These are phyloP conservation scores for Paramecium pentaurelia DNA, from an alignment of 73 alveolate genomes.

Conservation along the genomic window DNA sequence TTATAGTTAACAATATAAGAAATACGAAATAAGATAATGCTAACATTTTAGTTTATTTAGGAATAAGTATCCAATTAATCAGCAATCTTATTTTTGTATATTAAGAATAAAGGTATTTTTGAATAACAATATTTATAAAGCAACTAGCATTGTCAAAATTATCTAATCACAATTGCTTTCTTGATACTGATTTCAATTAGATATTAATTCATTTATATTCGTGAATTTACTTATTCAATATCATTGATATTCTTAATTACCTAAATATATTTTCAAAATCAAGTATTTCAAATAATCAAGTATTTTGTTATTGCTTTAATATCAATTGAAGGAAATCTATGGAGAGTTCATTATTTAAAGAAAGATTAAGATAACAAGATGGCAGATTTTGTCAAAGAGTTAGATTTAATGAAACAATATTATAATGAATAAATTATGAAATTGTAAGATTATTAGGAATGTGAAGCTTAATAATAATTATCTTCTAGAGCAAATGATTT, in stretches of 20 bases:
- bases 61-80: not conserved
- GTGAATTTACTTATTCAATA: not conserved
- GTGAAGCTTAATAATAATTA: not conserved
- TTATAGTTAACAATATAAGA: not conserved
- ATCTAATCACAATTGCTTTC: not conserved
- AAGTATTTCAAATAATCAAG: not conserved
- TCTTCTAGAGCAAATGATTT: slow-evolving; percentile 16
- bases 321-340: not conserved
- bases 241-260: not conserved
- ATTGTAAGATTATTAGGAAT: not conserved
- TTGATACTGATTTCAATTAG: not conserved
- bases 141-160: not conserved
- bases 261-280: not conserved
- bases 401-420: not conserved
- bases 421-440: not conserved
- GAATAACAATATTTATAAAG: not conserved
- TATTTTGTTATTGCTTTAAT: not conserved
- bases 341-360: not conserved
- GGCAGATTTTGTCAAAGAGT: not conserved
- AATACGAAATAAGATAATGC: not conserved
- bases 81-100: not conserved
- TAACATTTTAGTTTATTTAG: not conserved
- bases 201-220: not conserved
- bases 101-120: not conserved
- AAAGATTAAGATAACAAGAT: not conserved